These are phyloP conservation scores for Bruguiera gymnorhiza DNA, from an alignment of 345 rosid genomes.

Conservation along the genomic window DNA sequence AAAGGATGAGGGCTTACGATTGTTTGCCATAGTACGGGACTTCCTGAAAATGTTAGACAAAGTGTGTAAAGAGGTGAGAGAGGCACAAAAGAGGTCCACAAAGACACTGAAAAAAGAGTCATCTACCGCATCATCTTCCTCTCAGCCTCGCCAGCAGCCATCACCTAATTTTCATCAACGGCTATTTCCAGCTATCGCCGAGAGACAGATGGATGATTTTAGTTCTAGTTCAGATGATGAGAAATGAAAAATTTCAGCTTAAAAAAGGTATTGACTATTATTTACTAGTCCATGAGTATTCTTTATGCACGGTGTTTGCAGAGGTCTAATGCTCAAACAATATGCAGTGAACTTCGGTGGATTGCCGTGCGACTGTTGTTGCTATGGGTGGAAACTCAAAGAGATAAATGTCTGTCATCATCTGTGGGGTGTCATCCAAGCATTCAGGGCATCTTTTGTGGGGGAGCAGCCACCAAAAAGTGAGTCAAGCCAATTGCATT, in stretches of 20 bases:
- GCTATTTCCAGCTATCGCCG: slow-evolving; percentile 76
- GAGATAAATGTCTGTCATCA: background rate
- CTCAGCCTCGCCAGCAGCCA: slow-evolving; percentile 36
- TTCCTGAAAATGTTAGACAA: slow-evolving; percentile 82
- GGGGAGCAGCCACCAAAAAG: background rate
- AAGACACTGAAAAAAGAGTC: slow-evolving; percentile 51
- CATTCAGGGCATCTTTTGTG: background rate
- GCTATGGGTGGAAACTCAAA: background rate
- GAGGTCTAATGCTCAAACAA: background rate
- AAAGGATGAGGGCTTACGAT: slow-evolving; percentile 82
- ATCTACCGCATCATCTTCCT: slow-evolving; percentile 46
- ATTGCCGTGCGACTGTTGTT: background rate
- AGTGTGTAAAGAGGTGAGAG: slow-evolving; percentile 77
- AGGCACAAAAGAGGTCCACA: slow-evolving; percentile 42
- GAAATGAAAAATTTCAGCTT: slow-evolving; percentile 5
- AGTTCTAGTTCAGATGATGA: slow-evolving; percentile 52
- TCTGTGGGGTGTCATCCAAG: background rate
- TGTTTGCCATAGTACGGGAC: slow-evolving; percentile 74
- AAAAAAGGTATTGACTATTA: slow-evolving; percentile 13
- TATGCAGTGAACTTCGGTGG: background rate
- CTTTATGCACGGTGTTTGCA: background rate
- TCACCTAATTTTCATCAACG: slow-evolving; percentile 49
- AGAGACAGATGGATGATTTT: slow-evolving; percentile 46
- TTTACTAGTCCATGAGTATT: background rate
- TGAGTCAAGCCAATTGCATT: background rate